phyloP scores from a whole-genome alignment of 768 basidiomycete species.

The Serendipita sp. region DNA sequence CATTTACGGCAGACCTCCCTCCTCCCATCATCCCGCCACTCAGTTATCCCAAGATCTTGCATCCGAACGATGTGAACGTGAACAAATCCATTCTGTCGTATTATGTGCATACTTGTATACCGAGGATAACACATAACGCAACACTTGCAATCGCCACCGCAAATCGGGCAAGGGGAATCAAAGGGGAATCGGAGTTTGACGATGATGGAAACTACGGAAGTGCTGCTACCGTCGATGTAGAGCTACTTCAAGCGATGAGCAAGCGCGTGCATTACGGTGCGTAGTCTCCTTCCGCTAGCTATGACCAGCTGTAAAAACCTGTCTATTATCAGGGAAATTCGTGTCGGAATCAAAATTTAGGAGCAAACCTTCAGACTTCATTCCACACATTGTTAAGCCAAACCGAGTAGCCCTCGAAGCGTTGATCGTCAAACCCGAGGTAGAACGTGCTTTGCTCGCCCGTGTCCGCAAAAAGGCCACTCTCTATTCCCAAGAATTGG shows the following conservation, averaged over 20 bases:
- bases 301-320: not conserved
- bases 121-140: conserved; percentile 65
- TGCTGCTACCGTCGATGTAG: conserved; percentile 85
- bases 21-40: conserved; percentile 61
- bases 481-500: conserved; percentile 68
- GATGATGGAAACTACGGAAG: conserved; percentile 98
- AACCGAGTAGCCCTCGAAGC: conserved; percentile 64
- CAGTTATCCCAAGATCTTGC: conserved; percentile 57
- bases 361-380: conserved; percentile 69
- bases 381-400: conserved; percentile 75
- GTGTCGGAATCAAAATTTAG: conserved; percentile 95
- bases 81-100: conserved; percentile 78
- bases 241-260: conserved; percentile 94
- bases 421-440: conserved; percentile 94
- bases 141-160: conserved; percentile 47
- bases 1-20: conserved; percentile 75
- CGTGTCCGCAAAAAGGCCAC: conserved; percentile 73
- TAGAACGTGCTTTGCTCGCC: conserved; percentile 69
- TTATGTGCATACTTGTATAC: conserved; percentile 78
- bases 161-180: conserved; percentile 52
- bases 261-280: conserved; percentile 95
- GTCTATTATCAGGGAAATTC: conserved; percentile 63
- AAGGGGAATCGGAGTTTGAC: conserved; percentile 52
- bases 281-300: conserved; percentile 13
- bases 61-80: conserved; percentile 67